Evolutionary conservation across 2,329 filamentous ascomycete genomes (phyloP), one percentile per base, ranked within the genome.

Genomic region (Cercospora sojina): DNA sequence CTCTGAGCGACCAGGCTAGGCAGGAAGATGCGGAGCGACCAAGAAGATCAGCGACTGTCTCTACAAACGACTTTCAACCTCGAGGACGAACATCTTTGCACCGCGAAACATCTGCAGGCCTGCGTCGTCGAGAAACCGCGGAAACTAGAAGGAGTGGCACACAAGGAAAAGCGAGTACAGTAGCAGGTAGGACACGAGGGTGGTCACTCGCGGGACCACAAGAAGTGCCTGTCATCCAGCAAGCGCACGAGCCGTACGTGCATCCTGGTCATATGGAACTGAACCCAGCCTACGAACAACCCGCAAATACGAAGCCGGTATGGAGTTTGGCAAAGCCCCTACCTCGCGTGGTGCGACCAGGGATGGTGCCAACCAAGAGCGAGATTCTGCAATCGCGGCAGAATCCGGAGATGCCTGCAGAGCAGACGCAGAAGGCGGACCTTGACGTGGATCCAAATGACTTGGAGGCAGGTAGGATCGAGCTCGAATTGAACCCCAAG

Each of bases 241-340:
- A 67, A 20, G 67, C 71, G 5, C 69, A 74, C 25, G 71, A 74
- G 60, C 70, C 70, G 9, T 74, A 73, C 43, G 80, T 86, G n/a
- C 82, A 85, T 41, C 83, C 83, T n/a, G 83, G 83, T 3, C 86
- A 86, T 67, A 77, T 79, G 10, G 78, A 83, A 10, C 76, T 86
- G 3, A 86, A 87, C 60, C 84, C 85, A 2, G 80, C 83, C 31
- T 86, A 86, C 66, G 84, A 85, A 32, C 82, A 85, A 63, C 79
- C 83, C 3, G 75, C 77, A 7, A 82, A 84, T 55, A 62, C 65
- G 16, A 81, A 83, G 64, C 84, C 84, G 0, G 81, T 86, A 56
- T 86, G 84, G 80, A 81, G 83, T 74, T 73, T 86, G 60, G 84
- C 83, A 3, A 83, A 85, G 69, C 84, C 84, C 6, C 72, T 86